Percentiles rank a stretch among this genome's conserved stretches.
Conservation (phyloP, 2,329 filamentous ascomycete species). For the Colletotrichum sojae region DNA sequence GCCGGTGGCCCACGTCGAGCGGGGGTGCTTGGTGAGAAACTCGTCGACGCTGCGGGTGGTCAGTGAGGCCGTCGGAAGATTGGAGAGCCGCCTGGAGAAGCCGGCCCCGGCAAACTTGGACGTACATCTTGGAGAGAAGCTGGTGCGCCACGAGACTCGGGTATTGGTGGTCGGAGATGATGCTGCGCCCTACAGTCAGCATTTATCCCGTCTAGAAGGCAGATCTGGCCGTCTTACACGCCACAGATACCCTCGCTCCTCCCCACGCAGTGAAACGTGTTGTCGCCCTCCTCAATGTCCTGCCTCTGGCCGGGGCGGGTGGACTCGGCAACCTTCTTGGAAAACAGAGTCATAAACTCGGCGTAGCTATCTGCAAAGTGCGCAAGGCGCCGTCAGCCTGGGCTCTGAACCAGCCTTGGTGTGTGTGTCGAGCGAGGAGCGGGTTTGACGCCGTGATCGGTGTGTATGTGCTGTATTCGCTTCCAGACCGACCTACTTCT, state of each 20-base stretch:
- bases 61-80: not conserved
- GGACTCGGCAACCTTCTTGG: slow-evolving; percentile 88
- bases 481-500: slow-evolving; percentile 65
- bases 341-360: slow-evolving; percentile 85
- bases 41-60: slow-evolving; percentile 74
- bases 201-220: not conserved
- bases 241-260: slow-evolving; percentile 81
- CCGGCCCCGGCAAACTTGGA: not conserved
- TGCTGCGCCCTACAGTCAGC: slow-evolving; percentile 48
- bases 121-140: slow-evolving; percentile 78
- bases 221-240: slow-evolving; percentile 55
- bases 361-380: slow-evolving; percentile 31
- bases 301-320: slow-evolving; percentile 86
- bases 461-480: not conserved
- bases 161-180: slow-evolving; percentile 84
- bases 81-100: not conserved
- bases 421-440: not conserved
- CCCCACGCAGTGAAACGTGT: slow-evolving; percentile 84
- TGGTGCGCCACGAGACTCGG: slow-evolving; percentile 86
- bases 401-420: not conserved
- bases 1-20: slow-evolving; percentile 74
- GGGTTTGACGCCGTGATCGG: not conserved
- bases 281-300: slow-evolving; percentile 86
- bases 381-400: slow-evolving; percentile 2
- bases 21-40: slow-evolving; percentile 83